phyloP scores from a whole-genome alignment of 495 filamentous ascomycete genomes.

The Talaromyces nanjingensis region DNA sequence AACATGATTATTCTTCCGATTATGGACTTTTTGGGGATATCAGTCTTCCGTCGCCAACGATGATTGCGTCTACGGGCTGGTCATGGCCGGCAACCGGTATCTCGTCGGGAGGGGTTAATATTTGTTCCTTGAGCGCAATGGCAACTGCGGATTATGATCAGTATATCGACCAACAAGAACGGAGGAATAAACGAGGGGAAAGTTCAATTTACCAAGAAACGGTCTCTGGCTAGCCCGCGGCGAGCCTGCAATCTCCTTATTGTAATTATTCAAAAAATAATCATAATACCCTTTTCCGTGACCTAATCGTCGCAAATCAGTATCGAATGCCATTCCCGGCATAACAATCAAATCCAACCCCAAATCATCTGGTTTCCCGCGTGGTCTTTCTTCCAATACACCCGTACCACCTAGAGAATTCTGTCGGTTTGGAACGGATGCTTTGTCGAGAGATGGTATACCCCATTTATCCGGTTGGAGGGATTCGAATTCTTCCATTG shows the following conservation, averaged over 20 bases:
- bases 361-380: conserved; percentile 23
- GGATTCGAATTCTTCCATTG: conserved; percentile 65
- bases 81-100: conserved; percentile 64
- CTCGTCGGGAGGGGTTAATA: conserved; percentile 52
- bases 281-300: conserved; percentile 99
- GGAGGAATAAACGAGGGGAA: background rate
- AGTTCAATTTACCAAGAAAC: conserved; percentile 48
- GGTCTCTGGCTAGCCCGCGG: conserved; percentile 38
- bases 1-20: background rate
- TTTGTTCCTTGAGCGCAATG: conserved; percentile 80
- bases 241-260: conserved; percentile 32
- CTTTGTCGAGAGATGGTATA: conserved; percentile 67
- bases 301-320: conserved; percentile 66
- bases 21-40: conserved; percentile 11
- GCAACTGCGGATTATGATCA: conserved; percentile 53
- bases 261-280: conserved; percentile 74
- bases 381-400: conserved; percentile 14
- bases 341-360: conserved; percentile 81
- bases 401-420: conserved; percentile 58
- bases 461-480: conserved; percentile 80
- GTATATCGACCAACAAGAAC: background rate
- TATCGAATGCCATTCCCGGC: conserved; percentile 91
- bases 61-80: conserved; percentile 59
- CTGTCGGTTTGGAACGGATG: conserved; percentile 54
- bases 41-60: conserved; percentile 50